Percentiles rank a stretch among this genome's conserved stretches.
Evolutionary conservation across 345 rosid genomes (phyloP).

Genomic region (Streptanthus diversifolius): DNA sequence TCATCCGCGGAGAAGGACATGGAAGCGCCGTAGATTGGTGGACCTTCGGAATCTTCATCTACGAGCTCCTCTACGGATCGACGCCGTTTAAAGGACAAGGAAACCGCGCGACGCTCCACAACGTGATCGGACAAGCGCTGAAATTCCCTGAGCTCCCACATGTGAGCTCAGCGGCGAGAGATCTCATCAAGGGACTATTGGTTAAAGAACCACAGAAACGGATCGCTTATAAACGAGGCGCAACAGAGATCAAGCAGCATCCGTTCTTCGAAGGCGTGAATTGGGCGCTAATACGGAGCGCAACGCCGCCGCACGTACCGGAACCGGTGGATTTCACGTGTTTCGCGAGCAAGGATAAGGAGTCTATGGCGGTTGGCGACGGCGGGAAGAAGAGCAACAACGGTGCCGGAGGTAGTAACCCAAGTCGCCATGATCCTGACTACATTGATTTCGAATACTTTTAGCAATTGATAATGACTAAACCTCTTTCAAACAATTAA

Average conservation of each 20-base stretch:
- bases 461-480: constrained; percentile 17
- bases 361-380: constrained; percentile 16
- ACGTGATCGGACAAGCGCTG: constrained; percentile 82
- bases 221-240: constrained; percentile 79
- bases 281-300: constrained; percentile 87
- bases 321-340: constrained; percentile 66
- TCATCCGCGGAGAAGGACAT: constrained; percentile 93
- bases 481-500: not conserved
- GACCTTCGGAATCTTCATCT: constrained; percentile 84
- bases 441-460: constrained; percentile 64
- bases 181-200: constrained; percentile 68
- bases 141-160: constrained; percentile 74
- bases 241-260: constrained; percentile 88
- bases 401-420: constrained; percentile 10
- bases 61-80: constrained; percentile 75
- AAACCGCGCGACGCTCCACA: constrained; percentile 80
- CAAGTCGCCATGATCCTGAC: constrained; percentile 36
- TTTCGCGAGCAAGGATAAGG: constrained; percentile 50
- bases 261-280: constrained; percentile 86
- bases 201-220: constrained; percentile 82
- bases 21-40: constrained; percentile 99
- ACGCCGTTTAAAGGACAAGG: constrained; percentile 93
- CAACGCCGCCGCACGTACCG: constrained; percentile 79
- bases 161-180: constrained; percentile 63
- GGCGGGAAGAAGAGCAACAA: constrained; percentile 18